Evolutionary conservation across 352 stramenopile species (phyloP).

Genomic region (Phytophthora brassicae): DNA sequence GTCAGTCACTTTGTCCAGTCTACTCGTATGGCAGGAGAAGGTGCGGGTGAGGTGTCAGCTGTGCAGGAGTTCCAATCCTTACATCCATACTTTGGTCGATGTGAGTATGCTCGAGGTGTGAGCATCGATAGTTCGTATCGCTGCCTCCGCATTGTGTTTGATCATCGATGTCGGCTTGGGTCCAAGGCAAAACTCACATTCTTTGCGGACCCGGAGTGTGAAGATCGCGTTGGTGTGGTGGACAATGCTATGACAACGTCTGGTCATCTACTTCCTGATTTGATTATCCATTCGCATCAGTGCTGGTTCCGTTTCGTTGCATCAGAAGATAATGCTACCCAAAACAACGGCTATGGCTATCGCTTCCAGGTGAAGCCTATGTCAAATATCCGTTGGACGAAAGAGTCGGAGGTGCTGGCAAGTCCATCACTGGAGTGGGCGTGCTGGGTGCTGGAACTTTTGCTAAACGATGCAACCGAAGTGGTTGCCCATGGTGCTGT

Average conservation of each 20-base stretch:
- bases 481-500: slow-evolving; percentile 66
- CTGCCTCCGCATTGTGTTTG: slow-evolving; percentile 79
- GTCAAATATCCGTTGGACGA: slow-evolving; percentile 78
- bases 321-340: slow-evolving; percentile 59
- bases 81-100: slow-evolving; percentile 84
- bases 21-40: slow-evolving; percentile 68
- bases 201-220: slow-evolving; percentile 69
- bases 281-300: slow-evolving; percentile 71
- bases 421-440: slow-evolving; percentile 84
- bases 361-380: slow-evolving; percentile 83
- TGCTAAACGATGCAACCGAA: slow-evolving; percentile 76
- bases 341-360: slow-evolving; percentile 77
- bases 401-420: slow-evolving; percentile 73
- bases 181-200: slow-evolving; percentile 73
- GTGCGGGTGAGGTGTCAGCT: slow-evolving; percentile 22
- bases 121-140: slow-evolving; percentile 50
- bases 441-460: slow-evolving; percentile 81
- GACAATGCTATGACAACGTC: slow-evolving; percentile 45
- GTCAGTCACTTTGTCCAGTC: slow-evolving; percentile 85
- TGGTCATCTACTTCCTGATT: slow-evolving; percentile 50
- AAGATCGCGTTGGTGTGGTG: slow-evolving; percentile 52
- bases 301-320: slow-evolving; percentile 86
- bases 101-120: slow-evolving; percentile 73
- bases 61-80: slow-evolving; percentile 76
- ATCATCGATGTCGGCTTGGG: slow-evolving; percentile 73